Conservation (phyloP, 2,329 filamentous ascomycete genomes). For the Apiospora kogelbergensis region DNA sequence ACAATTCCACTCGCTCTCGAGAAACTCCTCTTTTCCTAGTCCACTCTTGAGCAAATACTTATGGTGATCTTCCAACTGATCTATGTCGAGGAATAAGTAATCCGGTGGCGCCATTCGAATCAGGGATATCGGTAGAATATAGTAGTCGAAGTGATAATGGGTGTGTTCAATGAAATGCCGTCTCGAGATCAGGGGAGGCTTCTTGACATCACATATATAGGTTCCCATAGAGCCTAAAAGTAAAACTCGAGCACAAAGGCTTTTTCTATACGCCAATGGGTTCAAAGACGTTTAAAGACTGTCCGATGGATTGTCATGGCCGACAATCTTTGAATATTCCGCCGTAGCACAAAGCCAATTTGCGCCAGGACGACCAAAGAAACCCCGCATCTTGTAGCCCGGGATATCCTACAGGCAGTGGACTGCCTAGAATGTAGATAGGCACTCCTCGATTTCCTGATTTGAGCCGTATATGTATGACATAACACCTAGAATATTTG, state of each 20-base stretch:
- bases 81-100: background rate
- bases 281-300: background rate
- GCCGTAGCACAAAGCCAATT: background rate
- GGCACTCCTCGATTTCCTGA: background rate
- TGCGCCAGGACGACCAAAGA: background rate
- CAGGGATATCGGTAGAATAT: background rate
- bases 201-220: background rate
- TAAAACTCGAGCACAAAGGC: background rate
- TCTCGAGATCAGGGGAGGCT: background rate
- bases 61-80: background rate
- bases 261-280: background rate
- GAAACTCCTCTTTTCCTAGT: background rate
- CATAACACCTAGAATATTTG: background rate
- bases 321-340: background rate
- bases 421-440: background rate
- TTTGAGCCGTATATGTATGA: background rate
- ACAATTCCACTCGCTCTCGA: background rate
- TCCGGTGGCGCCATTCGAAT: background rate
- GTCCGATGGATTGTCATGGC: background rate
- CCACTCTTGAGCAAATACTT: background rate
- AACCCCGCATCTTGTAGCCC: background rate
- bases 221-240: background rate
- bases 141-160: background rate
- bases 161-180: background rate
- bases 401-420: background rate